Percentiles rank a stretch among this genome's conserved stretches.
These are phyloP conservation scores for Zhuliangozyma blackwelliae DNA, from an alignment of 1,139 yeast species.

Conservation along the genomic window DNA sequence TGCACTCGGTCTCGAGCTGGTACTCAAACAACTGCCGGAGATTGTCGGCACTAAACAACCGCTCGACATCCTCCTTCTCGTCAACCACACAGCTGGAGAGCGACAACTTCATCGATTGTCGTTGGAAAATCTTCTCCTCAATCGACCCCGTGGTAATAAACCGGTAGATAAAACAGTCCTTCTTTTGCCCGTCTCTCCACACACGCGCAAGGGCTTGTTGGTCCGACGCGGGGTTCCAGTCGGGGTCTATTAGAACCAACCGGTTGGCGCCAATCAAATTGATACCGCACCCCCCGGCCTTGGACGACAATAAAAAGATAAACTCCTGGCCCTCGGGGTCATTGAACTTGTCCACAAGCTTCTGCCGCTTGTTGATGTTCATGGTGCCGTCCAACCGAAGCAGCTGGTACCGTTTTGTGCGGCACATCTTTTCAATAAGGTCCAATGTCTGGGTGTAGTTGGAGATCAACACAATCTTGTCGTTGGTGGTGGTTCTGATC, in stretches of 20 bases:
- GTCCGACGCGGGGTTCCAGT: conserved; percentile 99
- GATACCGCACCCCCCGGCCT: conserved; percentile 99
- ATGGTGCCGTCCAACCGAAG: conserved; percentile 89
- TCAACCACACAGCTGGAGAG: conserved; percentile 95
- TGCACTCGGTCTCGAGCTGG: conserved; percentile 67
- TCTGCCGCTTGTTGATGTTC: conserved; percentile 89
- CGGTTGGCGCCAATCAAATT: conserved; percentile 95
- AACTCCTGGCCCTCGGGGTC: conserved; percentile 88
- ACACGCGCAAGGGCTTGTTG: conserved; percentile 98
- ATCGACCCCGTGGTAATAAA: conserved; percentile 93
- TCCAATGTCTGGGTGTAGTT: conserved; percentile 94
- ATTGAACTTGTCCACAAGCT: conserved; percentile 84
- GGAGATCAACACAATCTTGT: conserved; percentile 89
- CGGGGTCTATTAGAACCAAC: conserved; percentile 85
- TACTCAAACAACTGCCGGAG: conserved; percentile 72
- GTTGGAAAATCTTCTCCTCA: conserved; percentile 92
- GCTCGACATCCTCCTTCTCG: conserved; percentile 91
- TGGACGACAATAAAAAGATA: conserved; percentile 82
- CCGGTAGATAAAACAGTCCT: conserved; percentile 91
- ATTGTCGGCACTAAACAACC: conserved; percentile 81
- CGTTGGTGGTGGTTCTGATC: conserved; percentile 77
- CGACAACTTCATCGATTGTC: conserved; percentile 95
- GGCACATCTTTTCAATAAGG: conserved; percentile 81
- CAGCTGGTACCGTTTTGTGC: conserved; percentile 69
- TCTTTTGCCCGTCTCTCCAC: conserved; percentile 99